Evolutionary conservation across 345 rosid genomes (phyloP).

Genomic region (Syzygium aromaticum): DNA sequence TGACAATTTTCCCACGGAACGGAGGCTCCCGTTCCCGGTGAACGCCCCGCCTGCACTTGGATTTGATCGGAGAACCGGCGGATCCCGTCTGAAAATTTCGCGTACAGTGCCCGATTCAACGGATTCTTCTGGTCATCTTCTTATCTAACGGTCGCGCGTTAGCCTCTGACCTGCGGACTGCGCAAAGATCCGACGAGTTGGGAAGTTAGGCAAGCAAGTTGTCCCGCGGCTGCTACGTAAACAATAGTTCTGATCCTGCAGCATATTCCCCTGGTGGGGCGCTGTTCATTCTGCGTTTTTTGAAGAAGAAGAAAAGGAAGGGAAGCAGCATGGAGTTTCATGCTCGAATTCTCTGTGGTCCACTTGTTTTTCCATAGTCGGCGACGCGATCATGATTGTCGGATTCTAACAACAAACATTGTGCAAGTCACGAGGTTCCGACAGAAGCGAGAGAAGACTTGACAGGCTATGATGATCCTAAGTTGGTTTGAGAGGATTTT

Average conservation of each 20-base stretch:
- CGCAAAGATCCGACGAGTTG: background rate
- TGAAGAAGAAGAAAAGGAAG: background rate
- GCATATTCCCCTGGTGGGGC: background rate
- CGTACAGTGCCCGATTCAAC: background rate
- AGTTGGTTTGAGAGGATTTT: background rate
- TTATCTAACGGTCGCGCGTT: background rate
- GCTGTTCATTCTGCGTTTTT: background rate
- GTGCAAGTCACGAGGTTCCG: background rate
- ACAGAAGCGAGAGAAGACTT: background rate
- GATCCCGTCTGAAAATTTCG: background rate
- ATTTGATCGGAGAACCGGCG: background rate
- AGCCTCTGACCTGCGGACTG: background rate
- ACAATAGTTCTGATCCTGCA: background rate
- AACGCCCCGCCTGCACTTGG: background rate
- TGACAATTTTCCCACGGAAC: too few relatives aligned
- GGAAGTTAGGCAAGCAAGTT: background rate
- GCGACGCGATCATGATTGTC: background rate
- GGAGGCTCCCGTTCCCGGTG: background rate
- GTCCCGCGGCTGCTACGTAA: background rate
- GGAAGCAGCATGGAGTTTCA: background rate
- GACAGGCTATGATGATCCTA: background rate
- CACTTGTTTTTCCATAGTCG: background rate
- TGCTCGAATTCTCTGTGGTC: background rate
- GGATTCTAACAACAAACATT: background rate
- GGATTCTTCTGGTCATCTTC: background rate